These are phyloP conservation scores for Mycena pura DNA, from an alignment of 768 basidiomycete genomes.

Conservation along the genomic window DNA sequence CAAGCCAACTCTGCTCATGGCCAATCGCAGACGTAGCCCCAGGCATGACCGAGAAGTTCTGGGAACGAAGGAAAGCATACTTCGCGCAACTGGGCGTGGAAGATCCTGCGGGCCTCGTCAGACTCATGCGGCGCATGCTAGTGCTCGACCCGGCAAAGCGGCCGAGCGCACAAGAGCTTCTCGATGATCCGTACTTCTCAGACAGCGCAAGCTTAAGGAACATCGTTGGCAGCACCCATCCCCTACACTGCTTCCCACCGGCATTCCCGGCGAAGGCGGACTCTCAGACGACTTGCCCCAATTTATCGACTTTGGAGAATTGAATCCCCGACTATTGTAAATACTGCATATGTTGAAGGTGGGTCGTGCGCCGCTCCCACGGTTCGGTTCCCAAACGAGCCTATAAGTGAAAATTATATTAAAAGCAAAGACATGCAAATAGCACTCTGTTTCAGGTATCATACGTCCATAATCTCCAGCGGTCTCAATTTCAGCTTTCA, in stretches of 20 bases:
- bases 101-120: background rate
- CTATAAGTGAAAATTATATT: too few species aligned
- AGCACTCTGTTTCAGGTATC: too few species aligned
- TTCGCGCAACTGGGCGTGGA: background rate
- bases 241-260: background rate
- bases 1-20: too few species aligned
- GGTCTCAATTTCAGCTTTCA: too few species aligned
- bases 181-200: too few species aligned
- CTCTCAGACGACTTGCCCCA: background rate
- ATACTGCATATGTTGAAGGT: background rate
- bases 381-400: too few species aligned
- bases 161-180: background rate
- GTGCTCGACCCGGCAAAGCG: background rate
- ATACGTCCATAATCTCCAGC: too few species aligned
- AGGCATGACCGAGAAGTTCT: background rate
- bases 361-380: too few species aligned
- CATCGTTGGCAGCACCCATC: background rate
- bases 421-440: too few species aligned
- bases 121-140: background rate
- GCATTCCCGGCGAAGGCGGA: background rate
- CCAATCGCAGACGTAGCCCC: background rate
- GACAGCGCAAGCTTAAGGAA: background rate
- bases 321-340: background rate
- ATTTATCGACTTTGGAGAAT: background rate
- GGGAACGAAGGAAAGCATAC: background rate